Evolutionary conservation across 495 filamentous ascomycete genomes (phyloP).

Genomic region (Parathielavia appendiculata): DNA sequence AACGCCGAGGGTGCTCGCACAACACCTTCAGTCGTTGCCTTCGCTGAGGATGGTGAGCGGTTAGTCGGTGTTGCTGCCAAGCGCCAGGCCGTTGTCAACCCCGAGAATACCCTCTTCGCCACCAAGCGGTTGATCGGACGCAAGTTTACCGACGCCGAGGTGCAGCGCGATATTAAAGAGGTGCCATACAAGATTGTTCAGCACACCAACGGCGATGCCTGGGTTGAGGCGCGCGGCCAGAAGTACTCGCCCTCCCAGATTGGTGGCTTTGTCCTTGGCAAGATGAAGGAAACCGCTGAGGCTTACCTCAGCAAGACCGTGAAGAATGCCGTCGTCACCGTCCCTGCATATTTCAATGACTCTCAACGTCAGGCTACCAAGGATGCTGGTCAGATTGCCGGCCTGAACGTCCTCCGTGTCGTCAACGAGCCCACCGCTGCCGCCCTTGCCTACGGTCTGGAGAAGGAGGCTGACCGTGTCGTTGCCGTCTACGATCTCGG

Average conservation of each 20-base stretch:
- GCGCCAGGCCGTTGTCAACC: conserved; percentile 98
- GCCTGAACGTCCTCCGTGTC: conserved; percentile 92
- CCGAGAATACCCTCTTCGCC: conserved; percentile 97
- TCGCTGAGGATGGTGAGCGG: conserved; percentile 94
- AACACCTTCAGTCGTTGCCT: conserved; percentile 94
- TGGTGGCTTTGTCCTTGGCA: conserved; percentile 92
- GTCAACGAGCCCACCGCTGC: conserved; percentile 96
- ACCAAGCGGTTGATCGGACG: conserved; percentile 99
- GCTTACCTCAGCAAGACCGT: conserved; percentile 80
- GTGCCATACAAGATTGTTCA: conserved; percentile 99
- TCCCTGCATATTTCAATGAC: conserved; percentile 98
- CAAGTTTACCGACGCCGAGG: conserved; percentile 93
- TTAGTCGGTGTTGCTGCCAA: conserved; percentile 97
- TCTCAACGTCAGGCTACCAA: conserved; percentile 97
- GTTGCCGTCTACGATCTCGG: conserved; percentile 97
- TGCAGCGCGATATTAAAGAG: conserved; percentile 96
- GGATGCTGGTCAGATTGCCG: conserved; percentile 93
- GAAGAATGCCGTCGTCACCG: conserved; percentile 94
- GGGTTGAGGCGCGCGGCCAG: conserved; percentile 92
- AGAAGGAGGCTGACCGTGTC: conserved; percentile 85
- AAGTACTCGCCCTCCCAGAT: conserved; percentile 98
- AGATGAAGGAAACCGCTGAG: conserved; percentile 99
- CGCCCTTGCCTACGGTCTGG: conserved; percentile 89
- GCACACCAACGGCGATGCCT: conserved; percentile 96
- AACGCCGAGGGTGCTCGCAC: conserved; percentile 86